Percentiles rank a stretch among this genome's conserved stretches.
Conservation (phyloP, 768 basidiomycete species). For the Antrodiella citrinella region DNA sequence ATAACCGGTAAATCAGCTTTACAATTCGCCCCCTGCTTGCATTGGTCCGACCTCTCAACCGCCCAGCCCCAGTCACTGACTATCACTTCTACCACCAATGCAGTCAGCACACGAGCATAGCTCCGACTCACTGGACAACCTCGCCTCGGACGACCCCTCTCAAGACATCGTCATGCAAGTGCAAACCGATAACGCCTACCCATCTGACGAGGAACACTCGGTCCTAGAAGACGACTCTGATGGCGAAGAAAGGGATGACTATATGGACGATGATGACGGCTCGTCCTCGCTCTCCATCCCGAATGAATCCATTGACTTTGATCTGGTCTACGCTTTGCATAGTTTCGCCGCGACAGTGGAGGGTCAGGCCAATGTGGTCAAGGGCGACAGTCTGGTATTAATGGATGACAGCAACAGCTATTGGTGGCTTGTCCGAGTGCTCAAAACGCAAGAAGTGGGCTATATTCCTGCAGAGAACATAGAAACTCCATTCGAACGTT, state of each 20-base stretch:
- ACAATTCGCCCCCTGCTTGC: background rate
- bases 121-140: constrained; percentile 64
- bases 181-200: constrained; percentile 39
- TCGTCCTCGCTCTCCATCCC: constrained; percentile 82
- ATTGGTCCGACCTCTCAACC: background rate
- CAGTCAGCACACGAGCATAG: constrained; percentile 29
- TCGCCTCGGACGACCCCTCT: constrained; percentile 43
- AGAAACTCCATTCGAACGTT: constrained; percentile 94
- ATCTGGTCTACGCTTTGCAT: constrained; percentile 87
- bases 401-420: constrained; percentile 99
- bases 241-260: constrained; percentile 61
- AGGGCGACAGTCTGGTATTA: constrained; percentile 91
- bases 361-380: constrained; percentile 97
- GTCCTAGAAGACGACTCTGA: constrained; percentile 83
- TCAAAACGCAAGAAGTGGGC: constrained; percentile 97
- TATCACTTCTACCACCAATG: background rate
- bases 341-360: constrained; percentile 97
- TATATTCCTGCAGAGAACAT: constrained; percentile 99
- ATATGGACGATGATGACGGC: constrained; percentile 67
- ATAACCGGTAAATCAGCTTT: background rate
- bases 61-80: background rate
- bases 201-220: constrained; percentile 71
- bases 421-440: constrained; percentile 99
- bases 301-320: constrained; percentile 90
- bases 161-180: constrained; percentile 30